Base-by-base conservation (phyloP, 192 early-diverging fungal species). In the Globomyces pollinis-pini region DNA sequence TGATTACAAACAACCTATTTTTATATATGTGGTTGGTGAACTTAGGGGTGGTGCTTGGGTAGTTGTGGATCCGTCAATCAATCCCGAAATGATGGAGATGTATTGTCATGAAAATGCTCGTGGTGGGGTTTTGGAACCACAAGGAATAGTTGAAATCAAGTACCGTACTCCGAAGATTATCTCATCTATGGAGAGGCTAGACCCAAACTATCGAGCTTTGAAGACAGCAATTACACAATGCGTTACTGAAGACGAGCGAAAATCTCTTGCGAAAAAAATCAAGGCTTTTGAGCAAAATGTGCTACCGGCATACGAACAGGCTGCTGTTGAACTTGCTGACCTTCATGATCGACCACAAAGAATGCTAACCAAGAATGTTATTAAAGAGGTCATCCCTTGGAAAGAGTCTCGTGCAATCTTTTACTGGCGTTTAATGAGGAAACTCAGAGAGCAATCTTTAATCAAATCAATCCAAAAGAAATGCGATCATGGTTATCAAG, bases 11-110 rank as follows among this genome's bases (percentile, higher is more conserved):
- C 93, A 96, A 70, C 94, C 96, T 8, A 89, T 99, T 28, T 96
- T 99, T 67, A 89, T 99, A 12, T 99, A 99, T 66, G 77, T 99
- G 18, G 75, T 97, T 12, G 96, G 96, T 64, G 96, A 99, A 75
- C 81, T 99, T 44, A 87, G 94, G 67, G 96, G 96, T 68, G 96
- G 96, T 52, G 91, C 94, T 8, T 99, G 96, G 96, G 96, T 96
- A 13, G 94, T 96, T 0, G 72, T 99, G 0, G 96, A 99, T 61
- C 93, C 93, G 21, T 90, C 88, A 3, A 99, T 99, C 72, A 97
- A 99, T 72, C 71, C 86, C 24, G 85, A 94, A 47, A 87, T 90
- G 85, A 99, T 99, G 96, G 96, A 99, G 71, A 99, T 99, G 96
- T 99, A 99, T 61, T 93, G 93, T 16, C 91, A 95, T 67, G 77